A percentile compares a stretch with the other conserved stretches of the same genome.
phyloP scores from a whole-genome alignment of 495 filamentous ascomycete species.

The Penicillium nucicola region DNA sequence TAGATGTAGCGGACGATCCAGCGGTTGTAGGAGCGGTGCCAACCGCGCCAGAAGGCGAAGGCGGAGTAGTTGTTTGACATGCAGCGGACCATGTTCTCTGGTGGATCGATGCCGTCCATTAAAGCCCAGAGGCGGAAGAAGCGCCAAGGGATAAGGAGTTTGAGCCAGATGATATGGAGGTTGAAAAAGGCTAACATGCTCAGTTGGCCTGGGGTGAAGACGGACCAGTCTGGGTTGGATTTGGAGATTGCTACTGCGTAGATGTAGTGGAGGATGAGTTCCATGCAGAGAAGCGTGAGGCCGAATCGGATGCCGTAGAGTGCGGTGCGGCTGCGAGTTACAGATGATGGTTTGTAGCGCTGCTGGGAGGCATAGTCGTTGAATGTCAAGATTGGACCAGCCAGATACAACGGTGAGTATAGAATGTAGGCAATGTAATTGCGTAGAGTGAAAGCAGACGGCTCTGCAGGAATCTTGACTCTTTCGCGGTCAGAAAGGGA shows the following conservation, averaged over 20 bases:
- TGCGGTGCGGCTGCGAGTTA: constrained; percentile 62
- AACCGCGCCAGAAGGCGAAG: constrained; percentile 90
- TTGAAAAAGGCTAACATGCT: constrained; percentile 94
- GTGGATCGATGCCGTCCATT: constrained; percentile 86
- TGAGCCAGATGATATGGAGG: constrained; percentile 96
- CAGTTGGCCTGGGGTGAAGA: constrained; percentile 85
- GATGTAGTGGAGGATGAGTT: constrained; percentile 87
- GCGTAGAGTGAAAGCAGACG: constrained; percentile 67
- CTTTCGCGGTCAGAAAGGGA: constrained; percentile 85
- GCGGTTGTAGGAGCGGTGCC: constrained; percentile 92
- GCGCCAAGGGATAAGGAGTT: constrained; percentile 93
- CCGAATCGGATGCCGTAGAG: constrained; percentile 84
- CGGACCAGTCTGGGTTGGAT: constrained; percentile 68
- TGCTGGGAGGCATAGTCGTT: constrained; percentile 95
- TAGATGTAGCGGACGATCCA: constrained; percentile 96
- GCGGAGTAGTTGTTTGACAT: constrained; percentile 93
- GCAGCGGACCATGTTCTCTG: constrained; percentile 98
- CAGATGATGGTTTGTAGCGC: constrained; percentile 65
- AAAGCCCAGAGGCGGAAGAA: constrained; percentile 96
- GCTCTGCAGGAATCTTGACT: constrained; percentile 67
- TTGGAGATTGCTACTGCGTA: constrained; percentile 94
- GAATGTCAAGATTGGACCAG: constrained; percentile 93
- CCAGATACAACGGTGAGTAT: constrained; percentile 89
- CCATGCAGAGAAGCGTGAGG: constrained; percentile 82
- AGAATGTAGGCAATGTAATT: constrained; percentile 86